phyloP scores from a whole-genome alignment of 345 rosid species.

The Rhizophora apiculata region DNA sequence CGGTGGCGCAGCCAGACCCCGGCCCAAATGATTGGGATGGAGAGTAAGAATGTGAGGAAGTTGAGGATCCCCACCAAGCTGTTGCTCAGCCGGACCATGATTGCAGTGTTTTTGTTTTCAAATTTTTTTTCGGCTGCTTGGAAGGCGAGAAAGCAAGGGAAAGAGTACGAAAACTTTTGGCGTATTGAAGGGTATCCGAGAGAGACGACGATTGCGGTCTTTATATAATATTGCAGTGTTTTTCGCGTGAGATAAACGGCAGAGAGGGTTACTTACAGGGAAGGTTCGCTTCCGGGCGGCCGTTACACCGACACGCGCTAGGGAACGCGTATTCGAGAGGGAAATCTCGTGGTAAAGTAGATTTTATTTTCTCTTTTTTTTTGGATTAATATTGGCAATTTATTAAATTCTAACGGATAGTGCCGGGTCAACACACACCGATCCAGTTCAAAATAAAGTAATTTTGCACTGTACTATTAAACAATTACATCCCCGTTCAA shows the following conservation, averaged over 20 bases:
- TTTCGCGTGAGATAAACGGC: not conserved
- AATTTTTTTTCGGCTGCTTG: not conserved
- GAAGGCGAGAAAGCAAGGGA: not conserved
- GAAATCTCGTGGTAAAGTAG: no score
- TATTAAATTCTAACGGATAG: conserved; percentile 8
- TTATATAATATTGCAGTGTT: no score
- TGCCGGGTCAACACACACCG: not conserved
- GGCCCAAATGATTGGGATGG: conserved; percentile 66
- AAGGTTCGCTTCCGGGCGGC: not conserved
- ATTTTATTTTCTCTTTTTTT: no score
- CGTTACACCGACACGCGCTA: conserved; percentile 7
- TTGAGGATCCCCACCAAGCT: conserved; percentile 76
- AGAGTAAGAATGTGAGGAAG: conserved; percentile 62
- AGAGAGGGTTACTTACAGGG: not conserved
- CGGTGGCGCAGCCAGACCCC: conserved; percentile 70
- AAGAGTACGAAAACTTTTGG: not conserved
- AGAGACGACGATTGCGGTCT: not conserved
- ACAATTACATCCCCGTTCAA: no score
- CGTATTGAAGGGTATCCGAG: not conserved
- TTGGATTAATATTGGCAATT: no score
- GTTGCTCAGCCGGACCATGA: conserved; percentile 60
- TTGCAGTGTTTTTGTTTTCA: not conserved
- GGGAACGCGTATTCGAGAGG: not conserved
- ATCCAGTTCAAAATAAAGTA: not conserved
- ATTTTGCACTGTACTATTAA: no score